Percentiles rank a stretch among this genome's conserved stretches.
These are phyloP conservation scores for Debaryomyces robertsiae DNA, from an alignment of 1,139 yeast species.

Conservation along the genomic window DNA sequence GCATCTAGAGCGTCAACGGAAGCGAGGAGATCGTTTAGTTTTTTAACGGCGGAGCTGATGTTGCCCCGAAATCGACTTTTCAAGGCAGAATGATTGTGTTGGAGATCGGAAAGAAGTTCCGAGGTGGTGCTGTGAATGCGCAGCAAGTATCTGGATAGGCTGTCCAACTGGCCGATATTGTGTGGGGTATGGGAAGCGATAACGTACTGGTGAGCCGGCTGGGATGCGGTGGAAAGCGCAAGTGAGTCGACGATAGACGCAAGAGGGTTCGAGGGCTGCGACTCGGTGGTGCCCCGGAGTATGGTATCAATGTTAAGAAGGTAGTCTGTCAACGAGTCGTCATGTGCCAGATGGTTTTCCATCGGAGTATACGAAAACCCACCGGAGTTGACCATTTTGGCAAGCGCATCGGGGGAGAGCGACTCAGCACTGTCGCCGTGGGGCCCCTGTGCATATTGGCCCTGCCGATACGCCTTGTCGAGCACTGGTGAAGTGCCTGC, in stretches of 20 bases:
- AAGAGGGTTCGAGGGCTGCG: neutral
- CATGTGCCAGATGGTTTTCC: slow-evolving; percentile 21
- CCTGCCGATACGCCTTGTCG: slow-evolving; percentile 3
- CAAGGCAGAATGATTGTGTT: slow-evolving; percentile 20
- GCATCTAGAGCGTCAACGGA: slow-evolving; percentile 31
- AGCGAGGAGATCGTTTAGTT: slow-evolving; percentile 30
- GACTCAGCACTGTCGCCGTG: slow-evolving; percentile 1
- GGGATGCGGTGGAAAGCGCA: neutral
- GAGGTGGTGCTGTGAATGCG: slow-evolving; percentile 14
- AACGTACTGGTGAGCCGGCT: neutral
- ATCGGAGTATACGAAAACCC: slow-evolving; percentile 25
- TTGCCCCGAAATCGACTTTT: slow-evolving; percentile 27
- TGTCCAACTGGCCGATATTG: slow-evolving; percentile 13
- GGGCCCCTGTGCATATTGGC: neutral
- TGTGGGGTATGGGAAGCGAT: neutral
- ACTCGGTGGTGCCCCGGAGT: slow-evolving; percentile 8
- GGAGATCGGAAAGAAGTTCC: slow-evolving; percentile 19
- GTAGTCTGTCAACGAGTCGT: slow-evolving; percentile 33
- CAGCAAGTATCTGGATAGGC: slow-evolving; percentile 16
- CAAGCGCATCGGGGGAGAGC: slow-evolving; percentile 6
- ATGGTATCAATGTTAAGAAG: slow-evolving; percentile 38
- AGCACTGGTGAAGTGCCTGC: slow-evolving; percentile 1
- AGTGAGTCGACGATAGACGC: neutral
- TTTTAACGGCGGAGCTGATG: slow-evolving; percentile 31
- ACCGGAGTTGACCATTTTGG: slow-evolving; percentile 21